Conservation (phyloP, 1,139 yeast genomes). For the Nadsonia commutata region DNA sequence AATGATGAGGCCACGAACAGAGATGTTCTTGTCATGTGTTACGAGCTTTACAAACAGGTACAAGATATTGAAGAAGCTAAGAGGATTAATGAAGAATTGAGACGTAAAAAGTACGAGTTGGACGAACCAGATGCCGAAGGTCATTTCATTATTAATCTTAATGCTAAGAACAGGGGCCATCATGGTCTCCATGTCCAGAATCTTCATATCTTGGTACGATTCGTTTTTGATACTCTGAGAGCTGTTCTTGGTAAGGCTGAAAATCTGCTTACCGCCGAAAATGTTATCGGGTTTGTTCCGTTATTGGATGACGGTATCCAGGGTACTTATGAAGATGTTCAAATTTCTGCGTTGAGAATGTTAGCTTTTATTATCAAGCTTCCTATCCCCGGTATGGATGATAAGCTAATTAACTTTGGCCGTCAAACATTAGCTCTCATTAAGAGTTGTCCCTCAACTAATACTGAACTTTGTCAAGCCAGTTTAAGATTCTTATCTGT, state of each 20-base stretch:
- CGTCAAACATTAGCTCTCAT: constrained; percentile 48
- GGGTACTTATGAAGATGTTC: constrained; percentile 62
- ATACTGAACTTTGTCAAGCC: constrained; percentile 70
- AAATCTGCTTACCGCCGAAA: constrained; percentile 38
- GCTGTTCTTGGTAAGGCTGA: constrained; percentile 49
- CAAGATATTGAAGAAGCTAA: constrained; percentile 19
- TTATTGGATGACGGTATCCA: constrained; percentile 43
- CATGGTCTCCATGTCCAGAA: constrained; percentile 40
- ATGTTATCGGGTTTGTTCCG: constrained; percentile 65
- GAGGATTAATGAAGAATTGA: constrained; percentile 17
- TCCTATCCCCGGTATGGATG: constrained; percentile 44
- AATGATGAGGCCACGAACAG: constrained; percentile 46
- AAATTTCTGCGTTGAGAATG: constrained; percentile 51
- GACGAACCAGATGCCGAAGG: constrained; percentile 16
- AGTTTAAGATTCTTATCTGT: constrained; percentile 63
- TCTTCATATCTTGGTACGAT: constrained; percentile 39
- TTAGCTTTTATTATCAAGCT: constrained; percentile 46
- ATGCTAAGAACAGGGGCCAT: constrained; percentile 27
- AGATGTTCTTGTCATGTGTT: constrained; percentile 56
- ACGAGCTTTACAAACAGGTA: constrained; percentile 53
- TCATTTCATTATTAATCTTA: constrained; percentile 56
- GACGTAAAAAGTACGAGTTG: constrained; percentile 15
- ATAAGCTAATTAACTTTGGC: constrained; percentile 21
- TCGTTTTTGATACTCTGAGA: constrained; percentile 65
- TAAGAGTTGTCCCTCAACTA: constrained; percentile 65